These are phyloP conservation scores for Trametes cubensis DNA, from an alignment of 768 basidiomycete genomes.

Conservation along the genomic window DNA sequence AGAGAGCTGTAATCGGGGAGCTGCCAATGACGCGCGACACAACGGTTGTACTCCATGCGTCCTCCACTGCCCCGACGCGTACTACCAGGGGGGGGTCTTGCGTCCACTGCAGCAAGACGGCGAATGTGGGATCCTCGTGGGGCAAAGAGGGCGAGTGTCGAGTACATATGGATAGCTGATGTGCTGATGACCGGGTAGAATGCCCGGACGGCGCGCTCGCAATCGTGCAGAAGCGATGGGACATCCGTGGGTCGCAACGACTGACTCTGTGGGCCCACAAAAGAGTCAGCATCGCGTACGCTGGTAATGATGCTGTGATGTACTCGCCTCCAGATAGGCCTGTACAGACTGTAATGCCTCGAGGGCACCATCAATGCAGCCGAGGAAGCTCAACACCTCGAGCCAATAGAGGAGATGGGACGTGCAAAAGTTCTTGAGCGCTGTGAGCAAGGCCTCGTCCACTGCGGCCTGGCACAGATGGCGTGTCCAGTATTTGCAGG, in stretches of 20 bases:
- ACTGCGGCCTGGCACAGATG: conserved; percentile 18
- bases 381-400: conserved; percentile 19
- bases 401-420: conserved; percentile 29
- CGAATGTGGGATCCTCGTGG: neutral
- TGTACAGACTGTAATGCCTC: neutral
- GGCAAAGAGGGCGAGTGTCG: conserved; percentile 4
- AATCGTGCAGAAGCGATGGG: conserved; percentile 11
- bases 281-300: no score
- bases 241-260: neutral
- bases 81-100: neutral
- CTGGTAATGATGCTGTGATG: no score
- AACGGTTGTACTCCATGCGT: neutral
- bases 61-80: neutral
- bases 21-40: no score
- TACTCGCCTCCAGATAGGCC: neutral
- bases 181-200: conserved; percentile 22
- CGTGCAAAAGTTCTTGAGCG: conserved; percentile 13
- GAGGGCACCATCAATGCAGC: conserved; percentile 3
- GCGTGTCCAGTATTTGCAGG: conserved; percentile 16
- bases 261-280: neutral
- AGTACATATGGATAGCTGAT: conserved; percentile 19
- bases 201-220: conserved; percentile 8
- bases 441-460: neutral
- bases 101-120: neutral
- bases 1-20: no score